A percentile compares a stretch with the other conserved stretches of the same genome.
Conservation (phyloP, 768 basidiomycete genomes). For the Leccinum imitatum region DNA sequence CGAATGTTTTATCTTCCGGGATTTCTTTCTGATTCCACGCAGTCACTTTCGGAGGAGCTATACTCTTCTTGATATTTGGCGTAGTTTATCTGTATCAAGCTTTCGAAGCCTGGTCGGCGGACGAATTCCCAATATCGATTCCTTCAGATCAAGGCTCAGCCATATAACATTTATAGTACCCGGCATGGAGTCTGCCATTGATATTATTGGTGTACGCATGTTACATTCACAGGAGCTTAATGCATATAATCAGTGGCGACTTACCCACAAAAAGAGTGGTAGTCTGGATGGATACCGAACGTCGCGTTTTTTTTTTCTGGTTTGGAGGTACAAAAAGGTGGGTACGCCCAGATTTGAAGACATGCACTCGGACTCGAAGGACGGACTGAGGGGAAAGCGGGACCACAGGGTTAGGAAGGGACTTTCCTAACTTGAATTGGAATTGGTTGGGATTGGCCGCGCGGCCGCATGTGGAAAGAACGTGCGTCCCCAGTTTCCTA, state of each 20-base stretch:
- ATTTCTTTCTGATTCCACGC: background rate
- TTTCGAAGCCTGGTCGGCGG: constrained; percentile 27
- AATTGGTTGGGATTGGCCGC: background rate
- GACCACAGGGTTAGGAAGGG: background rate
- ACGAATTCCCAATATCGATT: constrained; percentile 21
- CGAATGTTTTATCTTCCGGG: background rate
- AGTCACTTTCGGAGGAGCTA: constrained; percentile 85
- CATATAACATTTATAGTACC: constrained; percentile 1
- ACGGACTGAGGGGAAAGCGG: background rate
- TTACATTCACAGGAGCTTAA: constrained; percentile 1
- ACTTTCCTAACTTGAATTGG: background rate
- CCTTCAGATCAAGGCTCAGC: constrained; percentile 6
- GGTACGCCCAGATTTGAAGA: background rate
- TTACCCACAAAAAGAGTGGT: background rate
- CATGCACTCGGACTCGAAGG: background rate
- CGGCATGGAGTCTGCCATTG: background rate
- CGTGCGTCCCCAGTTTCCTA: background rate
- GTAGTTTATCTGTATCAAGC: constrained; percentile 75
- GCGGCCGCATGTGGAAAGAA: background rate
- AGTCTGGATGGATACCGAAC: background rate
- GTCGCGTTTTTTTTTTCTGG: background rate
- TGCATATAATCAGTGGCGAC: background rate
- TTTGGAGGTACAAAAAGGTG: background rate
- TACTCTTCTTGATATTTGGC: constrained; percentile 82
- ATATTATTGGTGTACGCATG: constrained; percentile 2